These are phyloP conservation scores for Penicillium goetzii DNA, from an alignment of 495 filamentous ascomycete genomes.

Conservation along the genomic window DNA sequence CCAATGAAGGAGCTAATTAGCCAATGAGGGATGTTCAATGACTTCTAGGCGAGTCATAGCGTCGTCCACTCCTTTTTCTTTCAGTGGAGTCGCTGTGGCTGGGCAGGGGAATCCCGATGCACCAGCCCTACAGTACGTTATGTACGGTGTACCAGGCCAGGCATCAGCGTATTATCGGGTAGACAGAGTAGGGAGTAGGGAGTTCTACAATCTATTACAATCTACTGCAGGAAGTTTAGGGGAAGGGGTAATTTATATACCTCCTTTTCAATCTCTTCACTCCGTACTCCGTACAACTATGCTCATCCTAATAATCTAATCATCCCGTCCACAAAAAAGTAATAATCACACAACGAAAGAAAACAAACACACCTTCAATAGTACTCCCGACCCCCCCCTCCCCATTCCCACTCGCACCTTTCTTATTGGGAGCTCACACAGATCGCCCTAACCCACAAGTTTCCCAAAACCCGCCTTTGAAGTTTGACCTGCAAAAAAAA, in stretches of 20 bases:
- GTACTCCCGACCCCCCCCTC: too few relatives aligned
- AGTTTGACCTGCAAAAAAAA: background rate
- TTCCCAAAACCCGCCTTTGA: background rate
- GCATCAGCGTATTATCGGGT: conserved; percentile 8
- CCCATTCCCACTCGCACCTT: background rate
- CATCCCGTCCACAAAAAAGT: background rate
- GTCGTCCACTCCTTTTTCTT: background rate
- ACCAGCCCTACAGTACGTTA: conserved; percentile 16
- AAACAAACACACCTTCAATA: background rate
- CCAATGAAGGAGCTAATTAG: background rate
- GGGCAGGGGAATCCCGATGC: conserved; percentile 5
- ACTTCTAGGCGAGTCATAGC: background rate
- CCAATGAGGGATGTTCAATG: background rate
- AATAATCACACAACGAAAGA: background rate
- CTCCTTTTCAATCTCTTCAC: too few relatives aligned
- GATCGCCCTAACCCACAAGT: conserved; percentile 5
- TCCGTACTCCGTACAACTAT: too few relatives aligned
- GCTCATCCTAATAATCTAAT: too few relatives aligned
- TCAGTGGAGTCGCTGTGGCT: conserved; percentile 13
- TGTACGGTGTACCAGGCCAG: background rate
- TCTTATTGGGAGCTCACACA: conserved; percentile 5
- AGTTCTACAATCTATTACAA: too few relatives aligned
- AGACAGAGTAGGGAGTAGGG: background rate
- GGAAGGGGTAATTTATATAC: background rate
- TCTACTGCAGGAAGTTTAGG: background rate